Evolutionary conservation across 2,329 filamentous ascomycete genomes (phyloP).

Genomic region (Colletotrichum musae): DNA sequence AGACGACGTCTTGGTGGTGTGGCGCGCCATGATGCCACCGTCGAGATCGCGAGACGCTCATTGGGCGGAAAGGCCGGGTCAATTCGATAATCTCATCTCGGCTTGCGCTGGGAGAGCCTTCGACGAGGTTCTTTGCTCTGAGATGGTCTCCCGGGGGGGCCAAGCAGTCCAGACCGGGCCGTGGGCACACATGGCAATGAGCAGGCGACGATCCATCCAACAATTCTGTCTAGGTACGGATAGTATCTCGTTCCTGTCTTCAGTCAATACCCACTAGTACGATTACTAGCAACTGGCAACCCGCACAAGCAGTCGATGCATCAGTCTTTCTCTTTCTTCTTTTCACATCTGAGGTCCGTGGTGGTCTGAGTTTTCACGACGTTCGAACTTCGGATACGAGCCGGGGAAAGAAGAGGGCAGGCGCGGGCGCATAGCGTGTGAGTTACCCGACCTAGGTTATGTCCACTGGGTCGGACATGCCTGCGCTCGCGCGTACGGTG

Average conservation of each 20-base stretch:
- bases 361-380: too few species aligned
- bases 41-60: constrained; percentile 5
- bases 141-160: constrained; percentile 11
- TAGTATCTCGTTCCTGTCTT: too few species aligned
- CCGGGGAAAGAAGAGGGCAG: too few species aligned
- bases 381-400: too few species aligned
- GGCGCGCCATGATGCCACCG: constrained; percentile 33
- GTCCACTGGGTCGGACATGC: background rate
- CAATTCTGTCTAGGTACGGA: background rate
- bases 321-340: too few species aligned
- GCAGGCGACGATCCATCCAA: constrained; percentile 19
- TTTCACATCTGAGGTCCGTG: too few species aligned
- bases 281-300: too few species aligned
- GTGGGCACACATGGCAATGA: constrained; percentile 23
- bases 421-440: too few species aligned
- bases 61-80: background rate
- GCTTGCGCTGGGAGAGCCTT: constrained; percentile 16
- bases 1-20: constrained; percentile 3
- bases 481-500: background rate
- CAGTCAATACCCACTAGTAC: too few species aligned
- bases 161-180: constrained; percentile 27
- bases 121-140: constrained; percentile 16
- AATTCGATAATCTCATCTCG: constrained; percentile 33
- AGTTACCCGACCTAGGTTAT: too few species aligned
- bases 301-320: too few species aligned